Evolutionary conservation across 148 eudicot genomes (phyloP), one percentile per base, ranked within the genome.

Genomic region (Camellia sinensis): DNA sequence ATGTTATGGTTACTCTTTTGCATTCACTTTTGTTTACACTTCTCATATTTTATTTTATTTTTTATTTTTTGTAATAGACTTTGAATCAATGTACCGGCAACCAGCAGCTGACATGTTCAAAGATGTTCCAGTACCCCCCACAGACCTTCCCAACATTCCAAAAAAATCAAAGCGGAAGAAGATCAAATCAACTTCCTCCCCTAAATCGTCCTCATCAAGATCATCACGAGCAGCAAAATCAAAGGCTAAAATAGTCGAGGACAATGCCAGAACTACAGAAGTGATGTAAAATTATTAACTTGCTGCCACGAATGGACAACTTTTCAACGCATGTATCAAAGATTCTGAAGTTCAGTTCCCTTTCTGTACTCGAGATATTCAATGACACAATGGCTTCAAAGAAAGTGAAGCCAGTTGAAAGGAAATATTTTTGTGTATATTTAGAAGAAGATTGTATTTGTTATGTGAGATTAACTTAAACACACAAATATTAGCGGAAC

Each of bases 91-190:
- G 63, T 78, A 88, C 69, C 80, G 81, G 73, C 91, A 87, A 48
- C 70, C 87, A 18, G 81, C 83, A 46, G 79, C 89, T 45, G 83
- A 84, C 13, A 86, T 66, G 43, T 69, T 80, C 67, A 82, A 73
- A 70, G 90, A 84, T 73, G 64, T 84, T 62, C 81, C 89, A 74
- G 64, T 84, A 67, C 80, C 89, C 37, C 86, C 89, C 7, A 60
- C 88, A 37, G 90, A 80, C 13, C 57, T 81, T 46, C 89, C 89
- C 5, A 83, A 71, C 63, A 67, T 62, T 17, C 86, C 91, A 18
- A 92, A 91, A 82, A 93, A 91, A 82, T 87, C 67, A 18, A 91
- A 59, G 82, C 80, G 89, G 43, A 93, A 90, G 82, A 93, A 91
- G 84, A 67, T 41, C 18, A 93, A 80, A 67, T 87, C 84, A 65